Evolutionary conservation across 2,329 filamentous ascomycete species (phyloP).

Genomic region (Orbilia quercus): DNA sequence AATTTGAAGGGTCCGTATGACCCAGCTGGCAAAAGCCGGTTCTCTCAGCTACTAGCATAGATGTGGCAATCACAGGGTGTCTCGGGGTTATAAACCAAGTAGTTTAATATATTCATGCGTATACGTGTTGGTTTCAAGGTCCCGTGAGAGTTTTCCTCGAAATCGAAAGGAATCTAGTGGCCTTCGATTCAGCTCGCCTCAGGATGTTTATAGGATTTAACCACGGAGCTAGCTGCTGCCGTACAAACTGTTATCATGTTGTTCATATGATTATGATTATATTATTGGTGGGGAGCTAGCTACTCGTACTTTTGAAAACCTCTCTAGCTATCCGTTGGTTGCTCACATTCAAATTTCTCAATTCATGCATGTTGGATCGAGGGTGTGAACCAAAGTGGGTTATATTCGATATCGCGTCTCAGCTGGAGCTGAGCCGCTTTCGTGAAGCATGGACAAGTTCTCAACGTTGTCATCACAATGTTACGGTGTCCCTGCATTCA

Average conservation of each 20-base stretch:
- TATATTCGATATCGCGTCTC: constrained; percentile 9
- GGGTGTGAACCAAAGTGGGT: neutral
- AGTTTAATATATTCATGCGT: neutral
- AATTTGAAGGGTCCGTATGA: no score
- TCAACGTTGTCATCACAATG: constrained; percentile 20
- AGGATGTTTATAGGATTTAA: constrained; percentile 23
- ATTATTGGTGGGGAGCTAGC: no score
- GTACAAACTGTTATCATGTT: no score
- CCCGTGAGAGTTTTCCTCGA: constrained; percentile 16
- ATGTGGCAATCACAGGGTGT: neutral
- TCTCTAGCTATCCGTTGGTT: no score
- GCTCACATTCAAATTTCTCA: neutral
- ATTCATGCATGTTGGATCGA: neutral
- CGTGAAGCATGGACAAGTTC: no score
- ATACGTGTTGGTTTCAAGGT: neutral
- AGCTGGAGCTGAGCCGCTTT: neutral
- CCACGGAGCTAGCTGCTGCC: constrained; percentile 23
- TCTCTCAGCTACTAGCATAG: no score
- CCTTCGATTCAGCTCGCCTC: constrained; percentile 1
- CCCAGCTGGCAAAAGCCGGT: neutral
- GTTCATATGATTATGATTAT: no score
- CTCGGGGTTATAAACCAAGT: no score
- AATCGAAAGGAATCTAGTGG: constrained; percentile 9
- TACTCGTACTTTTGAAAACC: no score
- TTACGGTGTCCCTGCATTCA: constrained; percentile 16